phyloP scores from a whole-genome alignment of 352 stramenopile species.

The Pythium angustatum region DNA sequence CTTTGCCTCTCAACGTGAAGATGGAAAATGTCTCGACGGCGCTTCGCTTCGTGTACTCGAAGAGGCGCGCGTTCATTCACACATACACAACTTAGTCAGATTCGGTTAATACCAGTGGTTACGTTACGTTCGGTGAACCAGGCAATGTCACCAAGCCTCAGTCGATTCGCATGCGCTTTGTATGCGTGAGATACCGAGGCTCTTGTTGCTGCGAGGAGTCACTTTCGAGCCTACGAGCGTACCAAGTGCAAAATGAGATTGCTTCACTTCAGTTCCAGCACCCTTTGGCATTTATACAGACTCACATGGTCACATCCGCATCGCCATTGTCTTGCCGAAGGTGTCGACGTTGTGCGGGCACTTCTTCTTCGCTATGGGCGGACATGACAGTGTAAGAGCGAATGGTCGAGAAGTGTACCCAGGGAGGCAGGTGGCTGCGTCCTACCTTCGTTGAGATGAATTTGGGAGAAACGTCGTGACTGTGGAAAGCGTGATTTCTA shows the following conservation, averaged over 20 bases:
- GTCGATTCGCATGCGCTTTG: slow-evolving; percentile 44
- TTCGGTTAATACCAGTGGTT: slow-evolving; percentile 6
- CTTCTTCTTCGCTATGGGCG: slow-evolving; percentile 19
- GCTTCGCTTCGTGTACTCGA: slow-evolving; percentile 1
- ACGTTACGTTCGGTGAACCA: not conserved
- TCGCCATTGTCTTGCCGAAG: not conserved
- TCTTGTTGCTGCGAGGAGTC: slow-evolving; percentile 50
- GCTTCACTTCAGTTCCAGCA: too few relatives aligned
- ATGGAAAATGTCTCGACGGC: not conserved
- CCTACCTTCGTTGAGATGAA: slow-evolving; percentile 52
- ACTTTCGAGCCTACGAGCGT: slow-evolving; percentile 28
- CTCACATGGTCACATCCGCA: slow-evolving; percentile 2
- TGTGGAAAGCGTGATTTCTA: slow-evolving; percentile 83
- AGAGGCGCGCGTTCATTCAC: slow-evolving; percentile 8
- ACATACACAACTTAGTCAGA: not conserved
- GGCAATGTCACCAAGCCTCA: not conserved
- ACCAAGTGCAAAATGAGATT: too few relatives aligned
- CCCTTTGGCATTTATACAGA: too few relatives aligned
- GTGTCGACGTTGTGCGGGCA: not conserved
- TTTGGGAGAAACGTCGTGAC: slow-evolving; percentile 77
- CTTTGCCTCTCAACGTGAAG: not conserved
- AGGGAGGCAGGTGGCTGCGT: too few relatives aligned
- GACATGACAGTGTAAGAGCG: not conserved
- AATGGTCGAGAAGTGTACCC: too few relatives aligned
- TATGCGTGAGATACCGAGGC: slow-evolving; percentile 62